These are phyloP conservation scores for Kwoniella botswanensis DNA, from an alignment of 768 basidiomycete genomes.

Conservation along the genomic window DNA sequence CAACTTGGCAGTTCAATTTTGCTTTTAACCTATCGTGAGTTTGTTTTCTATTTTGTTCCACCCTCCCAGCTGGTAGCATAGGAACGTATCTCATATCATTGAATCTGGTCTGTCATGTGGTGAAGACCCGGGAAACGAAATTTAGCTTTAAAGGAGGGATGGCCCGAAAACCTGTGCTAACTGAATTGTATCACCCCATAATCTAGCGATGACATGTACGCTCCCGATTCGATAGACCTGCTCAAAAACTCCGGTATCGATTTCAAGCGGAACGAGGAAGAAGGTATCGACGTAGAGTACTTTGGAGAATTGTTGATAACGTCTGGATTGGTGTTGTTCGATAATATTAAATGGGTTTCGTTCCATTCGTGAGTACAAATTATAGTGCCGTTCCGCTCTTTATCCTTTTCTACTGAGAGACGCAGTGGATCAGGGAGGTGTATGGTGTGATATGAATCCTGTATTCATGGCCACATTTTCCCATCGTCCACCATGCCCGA, in stretches of 20 bases:
- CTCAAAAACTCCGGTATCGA: slow-evolving; percentile 95
- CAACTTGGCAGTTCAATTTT: slow-evolving; percentile 99
- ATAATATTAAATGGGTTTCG: slow-evolving; percentile 93
- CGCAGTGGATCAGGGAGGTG: too few species aligned
- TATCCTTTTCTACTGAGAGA: too few species aligned
- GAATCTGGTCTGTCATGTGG: not conserved
- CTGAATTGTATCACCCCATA: too few species aligned
- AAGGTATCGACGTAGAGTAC: slow-evolving; percentile 88
- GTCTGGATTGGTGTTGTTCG: slow-evolving; percentile 84
- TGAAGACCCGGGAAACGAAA: not conserved
- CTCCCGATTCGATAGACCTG: slow-evolving; percentile 94
- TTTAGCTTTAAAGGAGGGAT: too few species aligned
- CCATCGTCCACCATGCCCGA: too few species aligned
- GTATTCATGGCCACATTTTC: too few species aligned
- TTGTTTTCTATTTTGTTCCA: too few species aligned
- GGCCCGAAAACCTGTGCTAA: too few species aligned
- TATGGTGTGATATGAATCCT: too few species aligned
- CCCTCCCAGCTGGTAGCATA: too few species aligned
- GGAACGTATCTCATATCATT: not conserved
- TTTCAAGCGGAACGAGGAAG: slow-evolving; percentile 88
- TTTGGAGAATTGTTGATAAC: slow-evolving; percentile 98
- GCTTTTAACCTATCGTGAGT: slow-evolving; percentile 83
- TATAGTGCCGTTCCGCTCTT: not conserved
- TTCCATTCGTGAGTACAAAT: slow-evolving; percentile 81
- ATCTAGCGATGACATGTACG: slow-evolving; percentile 92